These are phyloP conservation scores for Blastobotrys ciferrii DNA, from an alignment of 1,139 yeast genomes.

Conservation along the genomic window DNA sequence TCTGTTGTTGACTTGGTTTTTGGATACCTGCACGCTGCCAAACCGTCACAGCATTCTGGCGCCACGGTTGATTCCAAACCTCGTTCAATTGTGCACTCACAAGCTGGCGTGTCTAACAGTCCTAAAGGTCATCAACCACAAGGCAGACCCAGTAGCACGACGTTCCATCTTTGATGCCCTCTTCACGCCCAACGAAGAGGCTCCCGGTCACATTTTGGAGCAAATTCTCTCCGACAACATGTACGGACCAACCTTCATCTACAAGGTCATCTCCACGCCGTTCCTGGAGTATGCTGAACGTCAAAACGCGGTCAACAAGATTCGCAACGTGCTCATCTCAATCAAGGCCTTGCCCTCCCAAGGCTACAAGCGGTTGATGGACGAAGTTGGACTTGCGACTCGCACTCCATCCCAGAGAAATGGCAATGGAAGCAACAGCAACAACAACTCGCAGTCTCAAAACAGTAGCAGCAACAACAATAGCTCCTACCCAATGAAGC, in stretches of 20 bases:
- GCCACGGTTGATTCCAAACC: conserved; percentile 57
- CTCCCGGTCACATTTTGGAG: conserved; percentile 40
- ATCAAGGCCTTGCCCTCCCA: conserved; percentile 59
- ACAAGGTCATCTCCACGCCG: conserved; percentile 55
- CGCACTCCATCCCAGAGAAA: conserved; percentile 21
- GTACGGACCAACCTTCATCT: conserved; percentile 83
- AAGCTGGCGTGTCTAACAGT: conserved; percentile 84
- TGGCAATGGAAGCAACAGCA: conserved; percentile 11
- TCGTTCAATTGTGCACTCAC: conserved; percentile 71
- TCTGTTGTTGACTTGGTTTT: conserved; percentile 85
- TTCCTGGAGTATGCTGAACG: conserved; percentile 46
- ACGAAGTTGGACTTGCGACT: conserved; percentile 74
- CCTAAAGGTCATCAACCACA: conserved; percentile 66
- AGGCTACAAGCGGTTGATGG: conserved; percentile 83
- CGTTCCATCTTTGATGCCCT: conserved; percentile 60
- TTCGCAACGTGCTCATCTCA: conserved; percentile 58
- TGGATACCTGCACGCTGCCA: conserved; percentile 76
- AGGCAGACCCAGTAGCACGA: conserved; percentile 63
- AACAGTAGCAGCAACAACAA: too few relatives aligned
- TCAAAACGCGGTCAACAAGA: conserved; percentile 56
- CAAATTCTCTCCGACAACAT: conserved; percentile 57
- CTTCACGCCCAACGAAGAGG: conserved; percentile 41
- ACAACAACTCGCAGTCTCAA: neutral
- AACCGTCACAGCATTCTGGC: conserved; percentile 58
- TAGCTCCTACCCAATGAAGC: conserved; percentile 1